Percentiles rank a stretch among this genome's conserved stretches.
Conservation (phyloP, 768 basidiomycete genomes). For the Pleurotus sapidus region DNA sequence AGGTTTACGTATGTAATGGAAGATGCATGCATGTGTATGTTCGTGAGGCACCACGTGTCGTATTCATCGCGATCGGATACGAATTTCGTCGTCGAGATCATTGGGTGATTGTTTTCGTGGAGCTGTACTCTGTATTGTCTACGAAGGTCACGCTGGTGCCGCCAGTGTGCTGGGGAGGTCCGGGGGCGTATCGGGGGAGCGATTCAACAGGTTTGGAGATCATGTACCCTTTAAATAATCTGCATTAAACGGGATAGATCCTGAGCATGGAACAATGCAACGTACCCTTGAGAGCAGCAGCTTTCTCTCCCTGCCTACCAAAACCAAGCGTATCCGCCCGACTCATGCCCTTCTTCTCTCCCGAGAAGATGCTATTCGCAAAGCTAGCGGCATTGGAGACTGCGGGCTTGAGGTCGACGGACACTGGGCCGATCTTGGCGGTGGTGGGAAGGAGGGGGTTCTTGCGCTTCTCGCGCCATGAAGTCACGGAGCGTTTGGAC, state of each 20-base stretch:
- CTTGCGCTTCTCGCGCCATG: conserved; percentile 61
- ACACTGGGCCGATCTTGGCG: conserved; percentile 31
- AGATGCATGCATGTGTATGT: neutral
- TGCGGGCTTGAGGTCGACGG: conserved; percentile 27
- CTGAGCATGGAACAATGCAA: conserved; percentile 14
- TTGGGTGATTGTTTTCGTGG: neutral
- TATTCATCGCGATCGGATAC: neutral
- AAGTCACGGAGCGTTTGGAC: conserved; percentile 59
- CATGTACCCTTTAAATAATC: conserved; percentile 41
- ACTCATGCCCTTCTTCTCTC: conserved; percentile 11
- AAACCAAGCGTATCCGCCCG: conserved; percentile 59
- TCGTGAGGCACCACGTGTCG: neutral
- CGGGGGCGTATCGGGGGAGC: conserved; percentile 49
- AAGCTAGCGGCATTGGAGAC: conserved; percentile 19
- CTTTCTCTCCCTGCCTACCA: conserved; percentile 78
- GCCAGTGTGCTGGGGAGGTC: conserved; percentile 14
- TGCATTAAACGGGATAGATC: no score
- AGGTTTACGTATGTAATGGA: neutral
- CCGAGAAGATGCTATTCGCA: conserved; percentile 6
- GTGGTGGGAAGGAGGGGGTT: conserved; percentile 51
- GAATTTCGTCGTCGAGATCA: neutral
- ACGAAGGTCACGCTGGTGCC: conserved; percentile 6
- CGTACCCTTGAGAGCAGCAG: conserved; percentile 63
- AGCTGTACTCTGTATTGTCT: conserved; percentile 1
- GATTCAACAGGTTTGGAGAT: conserved; percentile 58